Conservation (phyloP, 106 monocot species). For the Dendrobium catenatum region DNA sequence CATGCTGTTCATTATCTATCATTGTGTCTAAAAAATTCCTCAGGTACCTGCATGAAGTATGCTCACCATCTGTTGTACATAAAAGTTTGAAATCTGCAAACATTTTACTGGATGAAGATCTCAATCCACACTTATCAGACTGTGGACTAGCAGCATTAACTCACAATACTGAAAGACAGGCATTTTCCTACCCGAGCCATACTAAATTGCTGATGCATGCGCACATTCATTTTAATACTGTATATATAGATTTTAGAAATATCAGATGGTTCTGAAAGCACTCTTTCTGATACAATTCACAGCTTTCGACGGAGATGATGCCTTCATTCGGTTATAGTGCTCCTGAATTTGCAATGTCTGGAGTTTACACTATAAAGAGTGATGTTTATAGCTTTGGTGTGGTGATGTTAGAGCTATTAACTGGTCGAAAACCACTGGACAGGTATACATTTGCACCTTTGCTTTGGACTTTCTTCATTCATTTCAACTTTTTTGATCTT, state of each 20-base stretch:
- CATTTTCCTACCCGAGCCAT: conserved; percentile 14
- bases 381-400: conserved; percentile 97
- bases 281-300: background rate
- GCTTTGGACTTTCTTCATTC: background rate
- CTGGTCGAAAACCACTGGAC: conserved; percentile 89
- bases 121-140: conserved; percentile 73
- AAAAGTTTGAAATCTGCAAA: conserved; percentile 69
- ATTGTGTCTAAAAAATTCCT: background rate
- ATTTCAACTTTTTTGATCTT: background rate
- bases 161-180: conserved; percentile 70
- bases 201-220: background rate
- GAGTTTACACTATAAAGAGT: conserved; percentile 80
- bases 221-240: background rate
- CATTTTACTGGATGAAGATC: conserved; percentile 67
- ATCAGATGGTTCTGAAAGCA: background rate
- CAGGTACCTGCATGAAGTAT: conserved; percentile 88
- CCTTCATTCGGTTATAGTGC: conserved; percentile 95
- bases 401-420: conserved; percentile 82
- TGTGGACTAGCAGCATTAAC: conserved; percentile 64
- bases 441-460: conserved; percentile 31
- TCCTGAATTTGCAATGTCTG: conserved; percentile 92
- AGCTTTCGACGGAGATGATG: conserved; percentile 69
- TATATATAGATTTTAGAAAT: background rate
- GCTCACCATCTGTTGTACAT: conserved; percentile 62
- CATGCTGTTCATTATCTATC: background rate